These are phyloP conservation scores for Suillus americanus DNA, from an alignment of 768 basidiomycete species.

Conservation along the genomic window DNA sequence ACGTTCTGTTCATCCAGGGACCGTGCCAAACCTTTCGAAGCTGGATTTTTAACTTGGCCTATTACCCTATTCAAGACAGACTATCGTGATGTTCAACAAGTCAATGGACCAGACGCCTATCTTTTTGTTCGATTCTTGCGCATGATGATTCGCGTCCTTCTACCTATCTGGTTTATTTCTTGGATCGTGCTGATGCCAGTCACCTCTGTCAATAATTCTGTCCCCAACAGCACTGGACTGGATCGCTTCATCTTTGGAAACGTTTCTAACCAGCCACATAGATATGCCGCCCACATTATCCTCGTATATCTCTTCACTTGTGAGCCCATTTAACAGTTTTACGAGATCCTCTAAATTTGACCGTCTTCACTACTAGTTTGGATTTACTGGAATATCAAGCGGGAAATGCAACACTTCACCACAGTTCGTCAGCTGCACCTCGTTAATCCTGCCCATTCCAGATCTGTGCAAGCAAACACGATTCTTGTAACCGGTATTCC, in stretches of 20 bases:
- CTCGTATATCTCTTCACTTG: constrained; percentile 78
- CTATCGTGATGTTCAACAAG: constrained; percentile 56
- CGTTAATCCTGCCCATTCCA: constrained; percentile 68
- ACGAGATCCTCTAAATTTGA: neutral
- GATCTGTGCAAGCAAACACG: constrained; percentile 84
- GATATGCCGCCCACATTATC: constrained; percentile 80
- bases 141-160: constrained; percentile 77
- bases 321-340: constrained; percentile 36
- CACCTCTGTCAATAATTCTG: constrained; percentile 53
- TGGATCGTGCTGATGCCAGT: constrained; percentile 86
- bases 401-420: constrained; percentile 82
- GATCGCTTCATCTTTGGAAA: constrained; percentile 84
- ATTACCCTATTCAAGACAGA: constrained; percentile 60
- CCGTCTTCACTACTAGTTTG: constrained; percentile 51
- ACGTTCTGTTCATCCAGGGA: constrained; percentile 40
- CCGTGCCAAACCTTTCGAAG: constrained; percentile 54
- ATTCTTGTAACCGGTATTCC: constrained; percentile 91
- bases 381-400: constrained; percentile 79
- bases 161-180: constrained; percentile 90
- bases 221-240: constrained; percentile 51
- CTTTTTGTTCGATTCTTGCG: constrained; percentile 89
- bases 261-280: constrained; percentile 46
- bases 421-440: constrained; percentile 80
- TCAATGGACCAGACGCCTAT: constrained; percentile 89
- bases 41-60: constrained; percentile 63